Conservation (phyloP, 1,139 yeast genomes). For the Arxiozyma slooffiae region DNA sequence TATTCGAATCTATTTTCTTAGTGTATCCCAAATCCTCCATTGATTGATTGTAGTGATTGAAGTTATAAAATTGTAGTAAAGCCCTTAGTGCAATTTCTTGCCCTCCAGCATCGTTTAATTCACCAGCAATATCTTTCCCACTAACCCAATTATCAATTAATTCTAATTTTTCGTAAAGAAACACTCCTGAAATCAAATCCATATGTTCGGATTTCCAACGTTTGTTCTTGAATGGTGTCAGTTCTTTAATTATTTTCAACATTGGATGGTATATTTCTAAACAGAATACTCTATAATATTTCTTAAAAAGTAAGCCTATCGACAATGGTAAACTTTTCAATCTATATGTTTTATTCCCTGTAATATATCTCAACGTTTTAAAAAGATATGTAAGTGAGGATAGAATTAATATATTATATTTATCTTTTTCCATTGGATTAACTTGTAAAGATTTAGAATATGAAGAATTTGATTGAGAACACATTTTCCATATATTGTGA, state of each 20-base stretch:
- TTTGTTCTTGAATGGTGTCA: slow-evolving; percentile 84
- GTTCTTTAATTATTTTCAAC: slow-evolving; percentile 61
- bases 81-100: slow-evolving; percentile 83
- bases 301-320: slow-evolving; percentile 27
- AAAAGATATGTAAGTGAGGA: slow-evolving; percentile 26
- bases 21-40: slow-evolving; percentile 52
- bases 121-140: slow-evolving; percentile 70
- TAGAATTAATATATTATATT: slow-evolving; percentile 29
- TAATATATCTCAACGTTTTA: slow-evolving; percentile 19
- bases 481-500: slow-evolving; percentile 38
- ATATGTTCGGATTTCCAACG: slow-evolving; percentile 91
- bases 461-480: slow-evolving; percentile 15
- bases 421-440: background rate
- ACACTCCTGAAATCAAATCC: slow-evolving; percentile 86
- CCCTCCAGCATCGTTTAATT: slow-evolving; percentile 67
- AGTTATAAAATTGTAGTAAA: slow-evolving; percentile 67
- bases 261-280: slow-evolving; percentile 57
- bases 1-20: slow-evolving; percentile 26
- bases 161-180: slow-evolving; percentile 60
- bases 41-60: slow-evolving; percentile 42
- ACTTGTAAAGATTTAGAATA: slow-evolving; percentile 9
- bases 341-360: slow-evolving; percentile 29
- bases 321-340: slow-evolving; percentile 29
- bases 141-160: slow-evolving; percentile 84
- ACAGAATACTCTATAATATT: slow-evolving; percentile 40